Evolutionary conservation across 2,329 filamentous ascomycete species (phyloP).

Genomic region (Xenoacremonium recifei): DNA sequence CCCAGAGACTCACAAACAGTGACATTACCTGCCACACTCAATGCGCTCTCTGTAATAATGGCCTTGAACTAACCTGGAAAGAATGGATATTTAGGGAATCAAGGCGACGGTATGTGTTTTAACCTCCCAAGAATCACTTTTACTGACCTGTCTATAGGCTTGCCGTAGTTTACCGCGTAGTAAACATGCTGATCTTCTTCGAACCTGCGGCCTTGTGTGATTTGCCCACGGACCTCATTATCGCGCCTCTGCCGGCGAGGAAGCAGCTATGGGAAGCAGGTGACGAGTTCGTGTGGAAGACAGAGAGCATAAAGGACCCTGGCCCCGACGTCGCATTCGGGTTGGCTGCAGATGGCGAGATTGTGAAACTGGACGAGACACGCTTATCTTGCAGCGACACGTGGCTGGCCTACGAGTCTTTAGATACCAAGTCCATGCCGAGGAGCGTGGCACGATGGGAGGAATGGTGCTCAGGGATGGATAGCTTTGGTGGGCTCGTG

Average conservation of each 20-base stretch:
- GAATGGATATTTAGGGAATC: neutral
- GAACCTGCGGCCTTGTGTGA: neutral
- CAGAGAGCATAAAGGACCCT: neutral
- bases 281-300: neutral
- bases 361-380: neutral
- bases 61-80: neutral
- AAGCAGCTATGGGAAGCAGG: neutral
- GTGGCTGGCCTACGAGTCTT: neutral
- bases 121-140: too few species aligned
- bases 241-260: neutral
- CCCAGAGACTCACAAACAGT: neutral
- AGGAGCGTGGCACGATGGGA: neutral
- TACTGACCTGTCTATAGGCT: neutral
- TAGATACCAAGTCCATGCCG: neutral
- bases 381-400: neutral
- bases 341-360: neutral
- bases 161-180: neutral
- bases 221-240: neutral
- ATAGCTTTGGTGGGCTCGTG: neutral
- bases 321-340: neutral
- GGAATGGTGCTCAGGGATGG: neutral
- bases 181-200: neutral
- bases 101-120: neutral
- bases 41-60: neutral
- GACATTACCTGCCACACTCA: neutral